A percentile compares a stretch with the other conserved stretches of the same genome.
Conservation (phyloP, 306 rosid genomes). For the Styphnolobium japonicum region DNA sequence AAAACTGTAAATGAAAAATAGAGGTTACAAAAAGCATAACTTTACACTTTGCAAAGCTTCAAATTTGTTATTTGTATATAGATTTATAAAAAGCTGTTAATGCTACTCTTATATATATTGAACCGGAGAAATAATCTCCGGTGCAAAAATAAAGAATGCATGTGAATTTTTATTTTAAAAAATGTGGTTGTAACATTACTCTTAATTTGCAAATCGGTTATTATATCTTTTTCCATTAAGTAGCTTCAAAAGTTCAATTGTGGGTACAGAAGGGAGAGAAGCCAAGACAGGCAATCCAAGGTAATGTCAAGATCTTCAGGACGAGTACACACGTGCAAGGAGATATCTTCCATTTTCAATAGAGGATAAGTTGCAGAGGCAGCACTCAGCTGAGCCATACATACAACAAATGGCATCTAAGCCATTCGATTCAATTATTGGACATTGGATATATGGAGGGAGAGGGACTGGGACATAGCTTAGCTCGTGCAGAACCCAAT, state of each 20-base stretch:
- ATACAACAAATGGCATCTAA: neutral
- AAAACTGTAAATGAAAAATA: too few species aligned
- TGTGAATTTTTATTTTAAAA: neutral
- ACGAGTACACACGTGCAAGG: neutral
- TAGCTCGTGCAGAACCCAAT: slow-evolving; percentile 15
- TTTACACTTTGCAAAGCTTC: too few species aligned
- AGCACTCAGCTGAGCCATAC: slow-evolving; percentile 12
- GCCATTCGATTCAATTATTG: slow-evolving; percentile 9
- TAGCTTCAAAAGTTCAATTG: neutral
- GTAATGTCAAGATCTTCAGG: slow-evolving; percentile 17
- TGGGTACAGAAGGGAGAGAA: neutral
- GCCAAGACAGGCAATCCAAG: slow-evolving; percentile 13
- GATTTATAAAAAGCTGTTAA: too few species aligned
- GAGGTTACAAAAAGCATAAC: too few species aligned
- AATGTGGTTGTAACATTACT: neutral
- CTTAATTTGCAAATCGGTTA: neutral
- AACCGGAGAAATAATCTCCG: too few species aligned
- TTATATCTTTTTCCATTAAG: neutral
- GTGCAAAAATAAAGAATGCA: too few species aligned
- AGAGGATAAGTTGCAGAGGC: slow-evolving; percentile 7
- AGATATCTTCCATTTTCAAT: neutral
- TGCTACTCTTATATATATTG: too few species aligned
- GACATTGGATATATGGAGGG: neutral
- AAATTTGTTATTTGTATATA: too few species aligned
- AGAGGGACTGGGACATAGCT: slow-evolving; percentile 1